These are phyloP conservation scores for Entelexis sorbosivorans DNA, from an alignment of 1,139 yeast genomes.

Conservation along the genomic window DNA sequence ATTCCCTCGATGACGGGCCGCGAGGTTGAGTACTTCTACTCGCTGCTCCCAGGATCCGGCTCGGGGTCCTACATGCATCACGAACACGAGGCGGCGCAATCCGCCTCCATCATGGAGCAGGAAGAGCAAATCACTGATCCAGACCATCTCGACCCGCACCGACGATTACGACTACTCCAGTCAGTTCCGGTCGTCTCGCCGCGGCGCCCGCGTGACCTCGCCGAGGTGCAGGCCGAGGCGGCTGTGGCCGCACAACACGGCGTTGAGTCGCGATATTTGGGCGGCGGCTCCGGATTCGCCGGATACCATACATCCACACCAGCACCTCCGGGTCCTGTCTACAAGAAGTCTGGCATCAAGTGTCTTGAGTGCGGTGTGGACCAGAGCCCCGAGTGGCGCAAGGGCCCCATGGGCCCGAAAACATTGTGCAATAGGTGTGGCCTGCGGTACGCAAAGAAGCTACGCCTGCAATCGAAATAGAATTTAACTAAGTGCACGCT, in stretches of 20 bases:
- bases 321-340: not conserved
- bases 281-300: conserved; percentile 1
- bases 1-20: conserved; percentile 21
- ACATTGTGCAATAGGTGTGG: conserved; percentile 61
- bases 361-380: conserved; percentile 47
- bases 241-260: conserved; percentile 3
- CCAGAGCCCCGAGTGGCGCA: conserved; percentile 58
- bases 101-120: conserved; percentile 16
- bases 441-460: conserved; percentile 40
- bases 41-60: conserved; percentile 16
- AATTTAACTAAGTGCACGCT: not conserved
- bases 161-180: conserved; percentile 17
- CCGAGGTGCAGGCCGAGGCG: conserved; percentile 20
- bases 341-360: conserved; percentile 13
- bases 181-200: conserved; percentile 15
- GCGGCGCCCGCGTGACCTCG: conserved; percentile 18
- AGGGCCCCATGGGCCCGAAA: conserved; percentile 55
- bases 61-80: conserved; percentile 9
- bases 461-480: conserved; percentile 22
- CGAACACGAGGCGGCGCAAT: conserved; percentile 13
- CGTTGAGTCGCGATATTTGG: not conserved
- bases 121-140: conserved; percentile 20
- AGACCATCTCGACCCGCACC: conserved; percentile 21
- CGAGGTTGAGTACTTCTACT: conserved; percentile 22
- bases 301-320: not conserved